phyloP scores from a whole-genome alignment of 192 early-diverging fungal genomes.

The Phycomyces nitens region DNA sequence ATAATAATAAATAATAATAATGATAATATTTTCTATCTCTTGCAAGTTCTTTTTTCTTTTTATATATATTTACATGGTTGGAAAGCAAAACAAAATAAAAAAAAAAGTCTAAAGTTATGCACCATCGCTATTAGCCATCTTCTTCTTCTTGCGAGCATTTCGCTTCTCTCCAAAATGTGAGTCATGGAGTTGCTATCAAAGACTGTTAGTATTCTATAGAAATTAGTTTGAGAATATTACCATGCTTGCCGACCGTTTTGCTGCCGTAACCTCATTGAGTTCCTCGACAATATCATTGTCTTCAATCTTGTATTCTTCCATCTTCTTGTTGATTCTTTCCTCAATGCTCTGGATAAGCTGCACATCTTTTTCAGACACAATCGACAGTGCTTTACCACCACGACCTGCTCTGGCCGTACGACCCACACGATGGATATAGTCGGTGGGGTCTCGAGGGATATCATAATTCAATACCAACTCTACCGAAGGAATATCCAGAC shows the following conservation, averaged over 20 bases:
- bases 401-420: constrained; percentile 96
- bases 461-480: constrained; percentile 93
- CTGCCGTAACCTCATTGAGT: constrained; percentile 80
- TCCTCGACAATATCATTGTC: constrained; percentile 84
- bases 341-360: constrained; percentile 90
- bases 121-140: not conserved
- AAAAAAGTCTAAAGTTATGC: not conserved
- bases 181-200: constrained; percentile 46
- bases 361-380: constrained; percentile 85
- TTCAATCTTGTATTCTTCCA: constrained; percentile 70
- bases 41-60: not conserved
- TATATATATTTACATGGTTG: constrained; percentile 9
- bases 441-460: constrained; percentile 90
- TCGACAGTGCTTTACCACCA: constrained; percentile 83
- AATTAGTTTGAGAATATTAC: too few species aligned
- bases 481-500: constrained; percentile 95
- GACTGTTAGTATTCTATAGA: not conserved
- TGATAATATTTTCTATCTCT: not conserved
- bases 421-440: constrained; percentile 98
- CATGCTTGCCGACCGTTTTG: constrained; percentile 87
- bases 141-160: constrained; percentile 63
- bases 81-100: not conserved
- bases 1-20: too few species aligned
- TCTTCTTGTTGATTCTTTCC: constrained; percentile 71
- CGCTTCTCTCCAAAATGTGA: constrained; percentile 47